phyloP scores from a whole-genome alignment of 2,329 filamentous ascomycete species.

The Coniochaeta hoffmannii region DNA sequence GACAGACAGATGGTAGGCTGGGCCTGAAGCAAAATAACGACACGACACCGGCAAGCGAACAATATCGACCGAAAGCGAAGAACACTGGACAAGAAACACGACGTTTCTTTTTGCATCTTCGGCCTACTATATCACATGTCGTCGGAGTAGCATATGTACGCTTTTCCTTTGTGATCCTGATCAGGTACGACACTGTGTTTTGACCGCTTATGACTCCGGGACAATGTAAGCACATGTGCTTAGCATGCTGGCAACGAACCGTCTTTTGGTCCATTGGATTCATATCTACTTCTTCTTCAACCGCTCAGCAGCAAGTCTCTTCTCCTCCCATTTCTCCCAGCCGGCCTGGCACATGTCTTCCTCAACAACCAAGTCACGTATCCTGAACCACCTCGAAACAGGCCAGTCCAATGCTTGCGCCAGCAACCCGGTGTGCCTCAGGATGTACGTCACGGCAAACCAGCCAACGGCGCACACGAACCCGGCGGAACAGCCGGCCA shows the following conservation, averaged over 20 bases:
- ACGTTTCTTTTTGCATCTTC: too few species aligned
- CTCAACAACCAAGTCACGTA: conserved; percentile 77
- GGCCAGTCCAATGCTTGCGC: conserved; percentile 63
- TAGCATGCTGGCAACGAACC: background rate
- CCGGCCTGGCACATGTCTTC: conserved; percentile 88
- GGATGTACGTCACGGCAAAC: conserved; percentile 64
- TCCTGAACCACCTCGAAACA: conserved; percentile 56
- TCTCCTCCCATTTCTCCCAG: conserved; percentile 83
- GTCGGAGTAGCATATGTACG: too few species aligned
- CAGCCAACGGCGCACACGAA: conserved; percentile 64
- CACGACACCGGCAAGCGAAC: too few species aligned
- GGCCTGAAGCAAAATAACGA: too few species aligned
- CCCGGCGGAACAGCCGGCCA: conserved; percentile 71
- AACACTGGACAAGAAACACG: too few species aligned
- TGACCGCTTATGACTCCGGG: too few species aligned
- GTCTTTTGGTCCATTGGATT: background rate
- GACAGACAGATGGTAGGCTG: too few species aligned
- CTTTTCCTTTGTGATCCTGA: too few species aligned
- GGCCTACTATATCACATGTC: too few species aligned
- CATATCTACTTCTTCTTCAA: background rate
- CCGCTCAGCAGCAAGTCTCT: conserved; percentile 19
- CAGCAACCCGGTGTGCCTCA: conserved; percentile 62
- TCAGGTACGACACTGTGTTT: too few species aligned
- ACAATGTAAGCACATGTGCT: background rate
- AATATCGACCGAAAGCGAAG: too few species aligned